phyloP scores from a whole-genome alignment of 164 flowering plant genomes.

The Litsea cubeba region DNA sequence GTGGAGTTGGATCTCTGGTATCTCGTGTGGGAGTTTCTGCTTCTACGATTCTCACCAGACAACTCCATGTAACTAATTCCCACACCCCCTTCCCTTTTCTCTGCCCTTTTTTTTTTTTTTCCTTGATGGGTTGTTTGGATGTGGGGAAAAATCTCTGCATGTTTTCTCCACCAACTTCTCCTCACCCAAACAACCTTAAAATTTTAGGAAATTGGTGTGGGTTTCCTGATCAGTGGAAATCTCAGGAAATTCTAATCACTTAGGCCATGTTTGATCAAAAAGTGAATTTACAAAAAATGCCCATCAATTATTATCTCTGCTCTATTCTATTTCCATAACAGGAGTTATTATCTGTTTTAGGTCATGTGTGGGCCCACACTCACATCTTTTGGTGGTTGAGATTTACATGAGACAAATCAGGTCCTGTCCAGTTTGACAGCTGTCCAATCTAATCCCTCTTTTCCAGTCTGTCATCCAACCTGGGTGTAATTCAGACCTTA shows the following conservation, averaged over 20 bases:
- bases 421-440: too few relatives aligned
- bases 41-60: conserved; percentile 24
- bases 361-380: too few relatives aligned
- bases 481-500: too few relatives aligned
- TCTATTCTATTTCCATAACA: too few relatives aligned
- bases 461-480: too few relatives aligned
- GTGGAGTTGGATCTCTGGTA: conserved; percentile 39
- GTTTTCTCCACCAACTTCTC: neutral
- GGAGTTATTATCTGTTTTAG: too few relatives aligned
- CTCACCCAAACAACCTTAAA: neutral
- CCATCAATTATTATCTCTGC: too few relatives aligned
- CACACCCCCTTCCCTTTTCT: neutral
- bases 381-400: too few relatives aligned
- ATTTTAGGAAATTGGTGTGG: too few relatives aligned
- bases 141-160: neutral
- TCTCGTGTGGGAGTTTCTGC: conserved; percentile 17
- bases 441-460: too few relatives aligned
- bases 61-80: conserved; percentile 42
- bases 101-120: neutral
- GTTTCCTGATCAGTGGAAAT: neutral
- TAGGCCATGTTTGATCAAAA: neutral
- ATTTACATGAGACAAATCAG: too few relatives aligned
- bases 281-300: too few relatives aligned
- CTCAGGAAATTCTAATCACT: neutral
- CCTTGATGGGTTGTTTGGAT: neutral